These are phyloP conservation scores for Paradendryphiella salina DNA, from an alignment of 2,329 filamentous ascomycete genomes.

Conservation along the genomic window DNA sequence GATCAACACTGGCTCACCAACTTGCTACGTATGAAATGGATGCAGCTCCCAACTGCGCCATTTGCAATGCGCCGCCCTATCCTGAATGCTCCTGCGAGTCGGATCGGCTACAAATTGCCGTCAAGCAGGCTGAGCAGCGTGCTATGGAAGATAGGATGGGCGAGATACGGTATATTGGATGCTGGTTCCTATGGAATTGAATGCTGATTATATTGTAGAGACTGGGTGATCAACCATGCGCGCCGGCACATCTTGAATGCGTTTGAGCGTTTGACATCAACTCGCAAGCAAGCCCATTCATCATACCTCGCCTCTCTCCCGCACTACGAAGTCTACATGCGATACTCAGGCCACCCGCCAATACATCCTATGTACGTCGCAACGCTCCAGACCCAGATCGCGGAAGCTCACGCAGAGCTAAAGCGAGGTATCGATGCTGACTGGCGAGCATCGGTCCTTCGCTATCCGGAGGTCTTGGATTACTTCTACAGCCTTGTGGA, in stretches of 20 bases:
- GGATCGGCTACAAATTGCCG: constrained; percentile 46
- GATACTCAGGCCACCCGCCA: constrained; percentile 51
- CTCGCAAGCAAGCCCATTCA: constrained; percentile 48
- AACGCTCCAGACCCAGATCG: constrained; percentile 58
- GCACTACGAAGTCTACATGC: constrained; percentile 53
- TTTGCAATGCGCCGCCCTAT: constrained; percentile 47
- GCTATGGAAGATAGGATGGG: constrained; percentile 44
- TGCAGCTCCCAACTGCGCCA: constrained; percentile 47
- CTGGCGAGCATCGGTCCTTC: constrained; percentile 73
- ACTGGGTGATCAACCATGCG: constrained; percentile 53
- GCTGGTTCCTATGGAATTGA: background rate
- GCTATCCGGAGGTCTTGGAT: constrained; percentile 77
- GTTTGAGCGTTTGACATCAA: constrained; percentile 48
- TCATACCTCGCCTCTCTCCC: constrained; percentile 52
- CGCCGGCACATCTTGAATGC: constrained; percentile 51
- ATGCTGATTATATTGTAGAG: constrained; percentile 40
- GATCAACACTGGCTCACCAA: constrained; percentile 31
- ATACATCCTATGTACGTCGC: constrained; percentile 48
- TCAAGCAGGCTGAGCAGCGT: constrained; percentile 46
- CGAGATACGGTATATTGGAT: constrained; percentile 38
- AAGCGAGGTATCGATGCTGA: constrained; percentile 78
- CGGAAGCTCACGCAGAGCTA: constrained; percentile 65
- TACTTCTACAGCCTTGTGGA: constrained; percentile 76
- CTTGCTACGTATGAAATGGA: constrained; percentile 40
- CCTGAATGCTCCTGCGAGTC: constrained; percentile 48